These are phyloP conservation scores for Patellifolia procumbens DNA, from an alignment of 179 eudicot genomes.

Conservation along the genomic window DNA sequence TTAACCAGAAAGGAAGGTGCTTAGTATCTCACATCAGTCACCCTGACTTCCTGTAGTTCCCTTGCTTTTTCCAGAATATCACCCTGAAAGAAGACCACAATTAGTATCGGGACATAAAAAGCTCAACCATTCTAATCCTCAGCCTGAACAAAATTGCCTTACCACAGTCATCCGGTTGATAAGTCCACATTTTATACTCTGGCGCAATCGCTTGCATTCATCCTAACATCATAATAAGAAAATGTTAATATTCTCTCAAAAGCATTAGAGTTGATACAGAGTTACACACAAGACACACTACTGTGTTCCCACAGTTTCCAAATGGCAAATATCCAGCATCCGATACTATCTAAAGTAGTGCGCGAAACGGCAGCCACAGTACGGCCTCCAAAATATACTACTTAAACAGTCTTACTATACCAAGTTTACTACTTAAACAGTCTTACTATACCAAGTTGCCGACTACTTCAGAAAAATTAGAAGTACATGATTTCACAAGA, in stretches of 20 bases:
- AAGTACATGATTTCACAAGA: background rate
- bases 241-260: constrained; percentile 6
- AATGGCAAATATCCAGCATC: background rate
- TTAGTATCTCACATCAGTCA: constrained; percentile 70
- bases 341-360: background rate
- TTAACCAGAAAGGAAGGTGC: background rate
- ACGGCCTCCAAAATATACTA: background rate
- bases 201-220: constrained; percentile 96
- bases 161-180: constrained; percentile 90
- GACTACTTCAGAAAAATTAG: background rate
- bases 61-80: constrained; percentile 84
- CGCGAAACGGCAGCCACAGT: background rate
- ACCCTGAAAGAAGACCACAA: constrained; percentile 57
- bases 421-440: background rate
- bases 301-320: no score
- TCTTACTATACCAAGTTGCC: background rate
- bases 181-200: constrained; percentile 95
- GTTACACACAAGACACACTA: background rate
- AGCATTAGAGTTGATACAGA: background rate
- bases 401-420: background rate
- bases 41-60: constrained; percentile 81
- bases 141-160: constrained; percentile 27
- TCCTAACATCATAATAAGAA: constrained; percentile 50
- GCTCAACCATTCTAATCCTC: background rate
- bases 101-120: background rate